Percentiles rank a stretch among this genome's conserved stretches.
Conservation (phyloP, 805 yeast species). For the Pichia scutulata region DNA sequence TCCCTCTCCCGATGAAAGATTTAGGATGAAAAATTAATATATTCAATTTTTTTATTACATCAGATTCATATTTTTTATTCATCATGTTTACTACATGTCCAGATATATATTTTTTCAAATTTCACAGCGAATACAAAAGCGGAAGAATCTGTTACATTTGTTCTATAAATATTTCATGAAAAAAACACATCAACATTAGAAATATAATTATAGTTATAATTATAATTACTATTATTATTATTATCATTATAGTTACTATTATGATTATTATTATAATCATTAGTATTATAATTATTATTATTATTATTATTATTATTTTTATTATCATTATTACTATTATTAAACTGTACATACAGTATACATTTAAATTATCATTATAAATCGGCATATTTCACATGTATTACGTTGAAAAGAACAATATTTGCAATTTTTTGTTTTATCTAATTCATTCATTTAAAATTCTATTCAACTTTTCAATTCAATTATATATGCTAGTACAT, state of each 20-base stretch:
- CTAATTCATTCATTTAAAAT: not conserved
- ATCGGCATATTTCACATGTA: not conserved
- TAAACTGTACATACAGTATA: not conserved
- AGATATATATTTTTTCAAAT: not conserved
- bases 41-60: not conserved
- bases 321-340: not conserved
- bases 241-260: not conserved
- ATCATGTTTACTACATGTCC: not conserved
- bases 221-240: not conserved
- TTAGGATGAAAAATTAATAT: slow-evolving; percentile 2
- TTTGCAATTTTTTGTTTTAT: not conserved
- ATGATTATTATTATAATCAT: not conserved
- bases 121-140: not conserved
- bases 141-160: not conserved
- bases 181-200: not conserved
- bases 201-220: too few species aligned
- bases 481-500: not conserved
- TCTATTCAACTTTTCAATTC: not conserved
- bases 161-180: not conserved
- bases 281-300: not conserved
- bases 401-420: not conserved
- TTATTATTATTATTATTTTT: not conserved
- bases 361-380: not conserved
- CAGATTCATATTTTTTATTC: not conserved
- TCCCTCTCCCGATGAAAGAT: slow-evolving; percentile 1